Conservation (phyloP, 306 rosid species). For the Biancaea sappan region DNA sequence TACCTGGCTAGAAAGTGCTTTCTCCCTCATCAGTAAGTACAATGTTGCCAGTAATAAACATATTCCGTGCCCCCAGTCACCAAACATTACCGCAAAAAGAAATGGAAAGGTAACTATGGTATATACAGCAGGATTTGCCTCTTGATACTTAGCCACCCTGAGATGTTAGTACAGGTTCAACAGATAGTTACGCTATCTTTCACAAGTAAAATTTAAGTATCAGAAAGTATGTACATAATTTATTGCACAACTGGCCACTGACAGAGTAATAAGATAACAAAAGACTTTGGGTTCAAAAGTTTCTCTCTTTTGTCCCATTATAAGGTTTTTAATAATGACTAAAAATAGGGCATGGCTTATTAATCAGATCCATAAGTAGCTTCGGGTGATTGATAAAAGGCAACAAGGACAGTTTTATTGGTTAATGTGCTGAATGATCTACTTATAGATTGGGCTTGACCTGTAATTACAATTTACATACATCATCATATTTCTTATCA, state of each 20-base stretch:
- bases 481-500: conserved; percentile 4
- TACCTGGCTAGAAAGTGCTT: conserved; percentile 84
- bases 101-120: conserved; percentile 90
- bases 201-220: background rate
- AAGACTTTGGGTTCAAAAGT: background rate
- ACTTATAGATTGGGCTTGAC: background rate
- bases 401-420: conserved; percentile 1
- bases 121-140: conserved; percentile 93
- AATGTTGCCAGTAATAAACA: conserved; percentile 82
- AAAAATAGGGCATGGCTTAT: background rate
- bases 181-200: conserved; percentile 20
- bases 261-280: conserved; percentile 15
- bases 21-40: conserved; percentile 76
- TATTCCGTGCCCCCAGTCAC: conserved; percentile 99
- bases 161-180: conserved; percentile 36
- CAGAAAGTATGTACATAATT: conserved; percentile 9
- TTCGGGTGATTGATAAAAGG: background rate
- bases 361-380: background rate
- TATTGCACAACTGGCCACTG: conserved; percentile 12
- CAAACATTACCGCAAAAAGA: conserved; percentile 99
- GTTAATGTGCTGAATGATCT: conserved; percentile 16
- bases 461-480: conserved; percentile 4
- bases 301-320: conserved; percentile 5
- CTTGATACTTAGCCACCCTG: conserved; percentile 99
- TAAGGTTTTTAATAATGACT: background rate